Evolutionary conservation across 257 asterid species (phyloP).

Genomic region (Plectranthus barbatus): DNA sequence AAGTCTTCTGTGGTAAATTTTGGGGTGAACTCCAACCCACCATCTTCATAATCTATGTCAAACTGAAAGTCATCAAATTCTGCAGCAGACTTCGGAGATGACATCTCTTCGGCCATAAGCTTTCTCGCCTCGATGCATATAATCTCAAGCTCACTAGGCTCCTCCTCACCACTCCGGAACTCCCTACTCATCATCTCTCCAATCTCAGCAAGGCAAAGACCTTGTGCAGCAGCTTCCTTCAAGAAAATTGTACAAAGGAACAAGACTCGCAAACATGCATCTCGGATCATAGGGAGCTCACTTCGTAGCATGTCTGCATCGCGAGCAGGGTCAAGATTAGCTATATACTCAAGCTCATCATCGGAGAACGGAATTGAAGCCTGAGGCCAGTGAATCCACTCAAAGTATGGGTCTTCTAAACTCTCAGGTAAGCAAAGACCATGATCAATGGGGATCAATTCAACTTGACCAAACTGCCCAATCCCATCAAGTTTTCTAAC

Average conservation of each 20-base stretch:
- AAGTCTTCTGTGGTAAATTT: constrained; percentile 35
- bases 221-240: constrained; percentile 74
- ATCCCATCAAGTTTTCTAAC: constrained; percentile 75
- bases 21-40: constrained; percentile 18
- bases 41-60: constrained; percentile 67
- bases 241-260: constrained; percentile 69
- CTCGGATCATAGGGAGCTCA: constrained; percentile 93
- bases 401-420: constrained; percentile 89
- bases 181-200: constrained; percentile 99
- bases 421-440: constrained; percentile 93
- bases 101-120: constrained; percentile 48
- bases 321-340: constrained; percentile 49
- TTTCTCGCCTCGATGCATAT: constrained; percentile 72
- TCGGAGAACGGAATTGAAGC: constrained; percentile 92
- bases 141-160: constrained; percentile 93
- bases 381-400: constrained; percentile 99
- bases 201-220: constrained; percentile 92
- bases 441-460: constrained; percentile 83
- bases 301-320: constrained; percentile 68
- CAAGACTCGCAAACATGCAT: constrained; percentile 83
- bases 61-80: constrained; percentile 54
- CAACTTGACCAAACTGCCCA: constrained; percentile 82
- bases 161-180: constrained; percentile 81
- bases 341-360: constrained; percentile 80
- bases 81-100: constrained; percentile 38